Evolutionary conservation across 1,284 basidiomycete genomes (phyloP).

Genomic region (Melampsora americana): DNA sequence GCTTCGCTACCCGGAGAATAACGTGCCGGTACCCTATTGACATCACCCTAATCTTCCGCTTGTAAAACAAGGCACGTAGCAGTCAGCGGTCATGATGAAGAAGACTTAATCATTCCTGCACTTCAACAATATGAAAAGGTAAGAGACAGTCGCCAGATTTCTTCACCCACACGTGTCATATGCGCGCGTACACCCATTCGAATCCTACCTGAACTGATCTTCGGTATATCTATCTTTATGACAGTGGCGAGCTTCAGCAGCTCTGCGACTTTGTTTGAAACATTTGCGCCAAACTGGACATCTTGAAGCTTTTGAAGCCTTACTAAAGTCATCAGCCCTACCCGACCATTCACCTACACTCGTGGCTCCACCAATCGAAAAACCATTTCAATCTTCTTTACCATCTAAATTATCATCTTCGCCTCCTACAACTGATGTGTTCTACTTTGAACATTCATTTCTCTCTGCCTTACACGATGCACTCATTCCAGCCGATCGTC

Average conservation of each 20-base stretch:
- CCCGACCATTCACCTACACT: conserved; percentile 31
- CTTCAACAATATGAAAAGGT: conserved; percentile 36
- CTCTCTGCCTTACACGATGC: conserved; percentile 34
- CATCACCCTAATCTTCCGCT: not conserved
- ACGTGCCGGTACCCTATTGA: not conserved
- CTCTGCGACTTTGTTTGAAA: conserved; percentile 62
- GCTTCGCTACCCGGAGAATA: not conserved
- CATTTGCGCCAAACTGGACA: conserved; percentile 42
- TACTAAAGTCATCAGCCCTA: conserved; percentile 26
- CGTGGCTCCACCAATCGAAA: conserved; percentile 3
- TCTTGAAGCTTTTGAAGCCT: conserved; percentile 36
- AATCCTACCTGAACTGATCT: not conserved
- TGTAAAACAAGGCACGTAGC: conserved; percentile 31
- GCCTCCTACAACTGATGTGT: not conserved
- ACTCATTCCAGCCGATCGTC: conserved; percentile 17
- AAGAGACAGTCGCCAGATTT: not conserved
- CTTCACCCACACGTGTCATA: not conserved
- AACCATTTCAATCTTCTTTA: not conserved
- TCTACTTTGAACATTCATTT: conserved; percentile 39
- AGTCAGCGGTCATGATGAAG: conserved; percentile 31
- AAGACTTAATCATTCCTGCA: conserved; percentile 20
- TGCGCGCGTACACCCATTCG: too few relatives aligned
- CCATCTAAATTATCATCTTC: not conserved
- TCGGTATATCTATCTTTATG: not conserved
- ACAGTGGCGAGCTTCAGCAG: conserved; percentile 65